phyloP scores from a whole-genome alignment of 2,329 filamentous ascomycete species.

The Colletotrichum liriopes region DNA sequence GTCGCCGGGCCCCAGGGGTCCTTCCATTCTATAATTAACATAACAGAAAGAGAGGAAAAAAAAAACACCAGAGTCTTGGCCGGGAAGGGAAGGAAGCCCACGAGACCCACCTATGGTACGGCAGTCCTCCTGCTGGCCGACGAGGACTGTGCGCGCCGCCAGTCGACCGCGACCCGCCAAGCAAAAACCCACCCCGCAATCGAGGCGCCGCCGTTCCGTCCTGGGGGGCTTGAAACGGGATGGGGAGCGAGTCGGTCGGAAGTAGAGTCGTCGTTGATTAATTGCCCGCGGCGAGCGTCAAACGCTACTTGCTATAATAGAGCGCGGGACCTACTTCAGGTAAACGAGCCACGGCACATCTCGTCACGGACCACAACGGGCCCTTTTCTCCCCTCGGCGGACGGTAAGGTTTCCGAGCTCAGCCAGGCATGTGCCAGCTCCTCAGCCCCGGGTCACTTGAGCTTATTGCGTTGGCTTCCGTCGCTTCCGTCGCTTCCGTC shows the following conservation, averaged over 20 bases:
- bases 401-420: not conserved
- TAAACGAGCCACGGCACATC: conserved; percentile 23
- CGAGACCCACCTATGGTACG: not conserved
- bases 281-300: not conserved
- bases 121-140: too few species aligned
- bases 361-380: conserved; percentile 21
- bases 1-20: conserved; percentile 3
- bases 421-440: conserved; percentile 20
- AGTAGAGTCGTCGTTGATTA: not conserved
- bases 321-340: conserved; percentile 9
- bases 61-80: conserved; percentile 9
- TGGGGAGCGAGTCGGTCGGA: not conserved
- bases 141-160: conserved; percentile 29
- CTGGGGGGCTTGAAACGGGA: conserved; percentile 4
- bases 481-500: conserved; percentile 17
- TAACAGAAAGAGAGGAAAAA: too few species aligned
- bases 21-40: conserved; percentile 34
- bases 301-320: conserved; percentile 7
- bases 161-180: conserved; percentile 21
- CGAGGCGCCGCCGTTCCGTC: conserved; percentile 23
- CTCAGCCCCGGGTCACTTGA: conserved; percentile 6
- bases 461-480: conserved; percentile 23
- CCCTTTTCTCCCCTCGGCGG: not conserved
- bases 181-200: conserved; percentile 35
- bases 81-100: not conserved